Base-by-base conservation (phyloP, 257 asterid species). In the Rhazya stricta region DNA sequence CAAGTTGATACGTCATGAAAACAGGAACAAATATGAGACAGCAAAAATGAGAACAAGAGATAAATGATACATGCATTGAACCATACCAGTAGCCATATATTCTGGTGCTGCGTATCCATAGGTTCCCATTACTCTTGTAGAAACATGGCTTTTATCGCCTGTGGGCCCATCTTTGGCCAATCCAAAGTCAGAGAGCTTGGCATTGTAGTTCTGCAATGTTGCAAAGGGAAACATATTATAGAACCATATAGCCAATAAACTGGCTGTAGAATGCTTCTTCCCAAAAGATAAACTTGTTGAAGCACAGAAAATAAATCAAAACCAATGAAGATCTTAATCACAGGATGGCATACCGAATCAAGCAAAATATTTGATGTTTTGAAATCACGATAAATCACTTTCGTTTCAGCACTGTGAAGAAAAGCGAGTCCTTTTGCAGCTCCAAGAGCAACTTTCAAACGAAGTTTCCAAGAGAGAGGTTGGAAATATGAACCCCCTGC, bases 81-180 rank as follows among this genome's bases (percentile, higher is more conserved):
- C 30, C 82, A 29, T 84, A 93, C 98, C 98, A 0, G 98, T 91
- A 6, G 95, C 91, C 25, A 89, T 73, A 80, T 91, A 89, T 70
- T 93, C 98, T 5, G 98, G 98, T 32, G 98, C 98, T 25, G 97
- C 97, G 71, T 91, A 93, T 73, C 98, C 96, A 67, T 88, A 85
- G 39, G 97, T 91, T 54, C 96, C 98, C 90, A 88, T 87, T 72
- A 88, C 91, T 83, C 96, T 81, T 0, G 98, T 86, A 32, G 96
- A 85, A 67, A 90, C 96, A 11, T 91, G 89, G 81, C 92, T 91
- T 77, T 88, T 84, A 68, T 87, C 97, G 9, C 95, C 97, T 1
- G 90, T 81, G 0, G 93, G 95, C 46, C 97, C 97, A 78, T 89
- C 97, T 87, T 89, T 88, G 69, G 96, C 98, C 90, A 91, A 80